phyloP scores from a whole-genome alignment of 169 alveolate genomes.

The Cardiosporidium cionae region DNA sequence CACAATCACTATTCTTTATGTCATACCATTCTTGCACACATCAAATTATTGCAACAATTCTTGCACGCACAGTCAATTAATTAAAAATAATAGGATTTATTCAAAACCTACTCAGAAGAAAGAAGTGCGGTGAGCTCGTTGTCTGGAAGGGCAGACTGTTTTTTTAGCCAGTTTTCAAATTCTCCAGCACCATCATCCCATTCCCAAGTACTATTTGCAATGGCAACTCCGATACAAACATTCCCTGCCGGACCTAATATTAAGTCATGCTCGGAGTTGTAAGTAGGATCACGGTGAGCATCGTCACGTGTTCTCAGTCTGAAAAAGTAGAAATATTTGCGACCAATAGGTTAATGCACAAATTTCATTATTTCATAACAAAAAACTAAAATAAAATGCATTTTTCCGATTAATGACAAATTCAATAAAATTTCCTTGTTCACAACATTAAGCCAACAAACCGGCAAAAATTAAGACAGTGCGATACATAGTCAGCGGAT shows the following conservation, averaged over 20 bases:
- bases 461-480: constrained; percentile 43
- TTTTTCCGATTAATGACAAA: no score
- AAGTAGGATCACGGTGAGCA: background rate
- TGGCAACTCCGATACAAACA: constrained; percentile 64
- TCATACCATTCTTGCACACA: no score
- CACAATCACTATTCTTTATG: no score
- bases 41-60: no score
- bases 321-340: background rate
- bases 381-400: no score
- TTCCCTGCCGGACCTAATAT: constrained; percentile 73
- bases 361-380: no score
- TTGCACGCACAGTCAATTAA: no score
- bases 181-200: constrained; percentile 75
- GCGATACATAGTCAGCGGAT: constrained; percentile 54
- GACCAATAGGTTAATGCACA: background rate
- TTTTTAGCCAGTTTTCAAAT: constrained; percentile 65
- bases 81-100: no score
- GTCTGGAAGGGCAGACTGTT: constrained; percentile 67
- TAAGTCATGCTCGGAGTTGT: constrained; percentile 58
- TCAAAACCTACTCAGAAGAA: constrained; percentile 33
- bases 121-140: constrained; percentile 31
- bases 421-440: no score
- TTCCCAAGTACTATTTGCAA: constrained; percentile 56
- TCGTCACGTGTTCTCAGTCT: background rate
- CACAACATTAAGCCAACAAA: constrained; percentile 2